These are phyloP conservation scores for Saccharomycopsis selenospora DNA, from an alignment of 805 yeast genomes.

Conservation along the genomic window DNA sequence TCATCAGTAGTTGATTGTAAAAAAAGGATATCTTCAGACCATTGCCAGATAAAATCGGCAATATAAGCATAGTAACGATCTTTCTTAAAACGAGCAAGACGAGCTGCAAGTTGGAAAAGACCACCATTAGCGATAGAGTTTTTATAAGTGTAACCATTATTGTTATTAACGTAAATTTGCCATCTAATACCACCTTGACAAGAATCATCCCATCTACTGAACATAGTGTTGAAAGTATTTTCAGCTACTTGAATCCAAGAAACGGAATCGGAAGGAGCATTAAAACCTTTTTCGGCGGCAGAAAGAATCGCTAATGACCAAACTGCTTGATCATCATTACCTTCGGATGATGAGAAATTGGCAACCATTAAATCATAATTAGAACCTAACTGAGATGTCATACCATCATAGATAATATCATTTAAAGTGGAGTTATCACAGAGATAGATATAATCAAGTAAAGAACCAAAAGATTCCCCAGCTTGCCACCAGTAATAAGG, in stretches of 20 bases:
- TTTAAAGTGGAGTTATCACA: conserved; percentile 33
- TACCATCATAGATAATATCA: conserved; percentile 31
- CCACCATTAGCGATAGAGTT: conserved; percentile 61
- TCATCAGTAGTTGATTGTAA: conserved; percentile 23
- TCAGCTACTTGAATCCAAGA: conserved; percentile 29
- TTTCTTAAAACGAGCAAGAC: conserved; percentile 53
- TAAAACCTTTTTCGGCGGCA: conserved; percentile 40
- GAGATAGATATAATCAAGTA: conserved; percentile 34
- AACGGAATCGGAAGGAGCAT: conserved; percentile 28
- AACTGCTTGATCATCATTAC: conserved; percentile 48
- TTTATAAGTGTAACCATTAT: conserved; percentile 55
- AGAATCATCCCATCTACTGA: conserved; percentile 50
- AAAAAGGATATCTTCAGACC: conserved; percentile 44
- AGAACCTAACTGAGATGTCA: conserved; percentile 38
- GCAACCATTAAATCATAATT: conserved; percentile 37
- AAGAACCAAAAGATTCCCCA: conserved; percentile 44
- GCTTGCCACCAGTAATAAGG: conserved; percentile 51
- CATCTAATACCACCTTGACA: conserved; percentile 66
- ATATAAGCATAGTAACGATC: conserved; percentile 55
- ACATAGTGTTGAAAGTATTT: conserved; percentile 31
- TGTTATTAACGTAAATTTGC: conserved; percentile 65
- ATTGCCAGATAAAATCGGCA: conserved; percentile 56
- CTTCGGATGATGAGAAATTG: conserved; percentile 42
- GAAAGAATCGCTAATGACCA: conserved; percentile 43
- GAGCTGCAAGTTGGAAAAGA: conserved; percentile 54